Base-by-base conservation (phyloP, 2,329 filamentous ascomycete genomes). In the Dothideomycetes sp. region DNA sequence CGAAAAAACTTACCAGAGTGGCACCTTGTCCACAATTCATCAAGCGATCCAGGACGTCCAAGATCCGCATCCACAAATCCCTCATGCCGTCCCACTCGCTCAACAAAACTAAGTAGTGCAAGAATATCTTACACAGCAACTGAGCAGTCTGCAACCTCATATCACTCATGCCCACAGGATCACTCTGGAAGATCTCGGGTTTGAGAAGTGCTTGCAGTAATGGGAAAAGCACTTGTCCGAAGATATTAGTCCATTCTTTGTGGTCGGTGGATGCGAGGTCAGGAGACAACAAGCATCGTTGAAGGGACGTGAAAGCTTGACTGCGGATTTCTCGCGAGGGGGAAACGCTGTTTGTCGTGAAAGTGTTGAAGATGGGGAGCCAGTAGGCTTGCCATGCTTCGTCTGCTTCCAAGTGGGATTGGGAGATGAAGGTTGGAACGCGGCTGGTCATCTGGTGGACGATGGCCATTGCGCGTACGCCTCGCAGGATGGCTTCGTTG, bases 301-400 rank as follows among this genome's bases (percentile, higher is more conserved):
- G 89, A 12, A 98, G 70, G 8, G 81, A 85, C 6, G 82, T 78
- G 52, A 96, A 85, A 1, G 91, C 86, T 54, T 93, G 76, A 53
- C 94, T 84, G 3, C 91, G 80, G 45, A 98, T 85, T 53, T 95
- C 88, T 41, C 89, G 82, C 56, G 87, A 95, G 1, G 88, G 87
- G 57, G 96, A 98, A 40, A 85, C 84, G 62, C 88, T 95, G 63
- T 98, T 91, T 4, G 78, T 78, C 3, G 84, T 91, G 13, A 98
- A 67, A 5, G 86, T 84, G 51, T 86, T 78, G 62, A 98, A 91
- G 18, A 98, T 87, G 2, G 89, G 91, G 11, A 88, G 80, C 91
- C 91, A 98, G 60, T 98, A 98, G 7, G 91, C 86, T 36, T 86
- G 87, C 91, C 91, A 98, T 11, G 91, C 91, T 84, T 51, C 45